These are phyloP conservation scores for Pseudocercospora eumusae DNA, from an alignment of 2,329 filamentous ascomycete genomes.

Conservation along the genomic window DNA sequence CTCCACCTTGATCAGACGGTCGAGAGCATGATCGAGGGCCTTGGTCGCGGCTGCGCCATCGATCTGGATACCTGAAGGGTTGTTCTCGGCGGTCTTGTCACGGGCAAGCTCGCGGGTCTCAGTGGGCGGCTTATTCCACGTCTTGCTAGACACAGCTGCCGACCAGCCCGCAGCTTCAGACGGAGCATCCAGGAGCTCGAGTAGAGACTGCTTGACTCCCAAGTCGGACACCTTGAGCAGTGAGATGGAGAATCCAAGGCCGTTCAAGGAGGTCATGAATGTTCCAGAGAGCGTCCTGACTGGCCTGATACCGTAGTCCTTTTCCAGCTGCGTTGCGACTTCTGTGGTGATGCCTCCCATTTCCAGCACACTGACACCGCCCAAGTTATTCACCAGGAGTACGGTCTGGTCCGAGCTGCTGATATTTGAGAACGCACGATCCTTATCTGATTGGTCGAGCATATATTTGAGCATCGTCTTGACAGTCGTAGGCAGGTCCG, in stretches of 20 bases:
- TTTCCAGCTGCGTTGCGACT: conserved; percentile 61
- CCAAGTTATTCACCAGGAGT: conserved; percentile 73
- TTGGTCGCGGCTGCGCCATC: conserved; percentile 56
- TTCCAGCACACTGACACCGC: conserved; percentile 71
- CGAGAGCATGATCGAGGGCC: conserved; percentile 58
- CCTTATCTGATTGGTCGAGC: conserved; percentile 62
- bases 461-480: conserved; percentile 67
- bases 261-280: conserved; percentile 72
- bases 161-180: conserved; percentile 67
- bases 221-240: conserved; percentile 64
- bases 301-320: conserved; percentile 61
- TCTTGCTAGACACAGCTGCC: conserved; percentile 60
- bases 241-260: conserved; percentile 69
- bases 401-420: conserved; percentile 64
- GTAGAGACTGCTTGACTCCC: conserved; percentile 62
- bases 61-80: conserved; percentile 56
- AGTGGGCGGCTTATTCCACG: conserved; percentile 55
- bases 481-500: conserved; percentile 47
- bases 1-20: conserved; percentile 65
- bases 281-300: conserved; percentile 64
- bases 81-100: conserved; percentile 44
- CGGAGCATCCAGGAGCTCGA: conserved; percentile 68
- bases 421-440: conserved; percentile 69
- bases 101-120: conserved; percentile 42
- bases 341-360: conserved; percentile 71